These are phyloP conservation scores for Syzygium oleosum DNA, from an alignment of 345 rosid species.

Conservation along the genomic window DNA sequence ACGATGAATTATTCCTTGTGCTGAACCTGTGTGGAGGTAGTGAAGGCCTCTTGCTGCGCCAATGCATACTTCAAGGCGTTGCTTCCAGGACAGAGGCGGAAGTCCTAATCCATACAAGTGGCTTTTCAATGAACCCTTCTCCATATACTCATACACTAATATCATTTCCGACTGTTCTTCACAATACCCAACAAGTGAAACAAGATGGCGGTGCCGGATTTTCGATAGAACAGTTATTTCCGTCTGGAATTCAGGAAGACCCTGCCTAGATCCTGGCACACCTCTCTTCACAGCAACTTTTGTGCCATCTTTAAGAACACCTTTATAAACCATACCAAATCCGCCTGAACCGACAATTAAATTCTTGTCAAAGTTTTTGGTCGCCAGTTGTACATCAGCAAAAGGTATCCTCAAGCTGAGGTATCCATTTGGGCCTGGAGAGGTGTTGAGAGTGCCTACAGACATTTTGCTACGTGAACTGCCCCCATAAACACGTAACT, in stretches of 20 bases:
- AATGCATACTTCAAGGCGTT: slow-evolving; percentile 81
- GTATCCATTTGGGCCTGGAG: slow-evolving; percentile 53
- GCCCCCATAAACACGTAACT: slow-evolving; percentile 62
- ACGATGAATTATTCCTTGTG: slow-evolving; percentile 91
- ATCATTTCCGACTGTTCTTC: slow-evolving; percentile 97
- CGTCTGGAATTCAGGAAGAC: slow-evolving; percentile 88
- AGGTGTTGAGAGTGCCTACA: slow-evolving; percentile 49
- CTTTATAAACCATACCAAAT: slow-evolving; percentile 93
- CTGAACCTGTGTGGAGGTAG: slow-evolving; percentile 93
- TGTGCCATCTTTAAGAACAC: slow-evolving; percentile 59
- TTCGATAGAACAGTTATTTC: slow-evolving; percentile 75
- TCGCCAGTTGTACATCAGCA: slow-evolving; percentile 58
- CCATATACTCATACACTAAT: slow-evolving; percentile 91
- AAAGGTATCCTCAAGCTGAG: slow-evolving; percentile 63
- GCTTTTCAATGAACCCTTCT: slow-evolving; percentile 77
- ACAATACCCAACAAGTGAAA: slow-evolving; percentile 84
- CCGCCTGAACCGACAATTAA: slow-evolving; percentile 83
- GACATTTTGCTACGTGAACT: slow-evolving; percentile 68
- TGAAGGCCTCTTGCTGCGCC: slow-evolving; percentile 94
- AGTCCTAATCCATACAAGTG: slow-evolving; percentile 64
- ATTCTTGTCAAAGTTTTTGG: slow-evolving; percentile 67
- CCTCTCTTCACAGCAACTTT: slow-evolving; percentile 91
- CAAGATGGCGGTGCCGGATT: slow-evolving; percentile 92
- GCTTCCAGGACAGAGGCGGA: slow-evolving; percentile 81
- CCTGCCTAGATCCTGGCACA: slow-evolving; percentile 88